Evolutionary conservation across 129 eudicot genomes (phyloP), one percentile per base, ranked within the genome.

Genomic region (Logfia minima): DNA sequence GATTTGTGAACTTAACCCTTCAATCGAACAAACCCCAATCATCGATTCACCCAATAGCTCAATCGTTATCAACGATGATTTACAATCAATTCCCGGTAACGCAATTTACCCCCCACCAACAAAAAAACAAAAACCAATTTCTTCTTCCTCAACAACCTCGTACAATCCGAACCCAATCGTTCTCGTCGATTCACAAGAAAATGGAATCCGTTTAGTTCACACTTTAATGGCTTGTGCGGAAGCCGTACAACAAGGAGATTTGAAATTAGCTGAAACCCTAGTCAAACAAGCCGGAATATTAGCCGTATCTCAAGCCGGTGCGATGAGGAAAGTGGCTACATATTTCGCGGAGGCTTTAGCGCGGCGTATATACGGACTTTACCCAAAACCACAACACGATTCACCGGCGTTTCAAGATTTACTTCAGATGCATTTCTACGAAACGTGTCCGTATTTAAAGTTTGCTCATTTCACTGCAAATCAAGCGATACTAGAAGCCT

Each of bases 381-480:
- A 66, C 32, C 94, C 92, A 3, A 71, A 81, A 18, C 64, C 76
- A 3, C 72, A 77, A 7, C 85, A 83, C 23, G 95, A 90, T 32
- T 81, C 89, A 8, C 75, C 80, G 55, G 87, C 87, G 39, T 85
- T 82, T 61, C 62, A 84, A 1, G 90, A 90, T 65, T 41, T 81
- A 24, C 82, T 93, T 1, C 89, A 86, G 23, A 80, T 80, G 85
- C 96, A 90, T 72, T 93, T 93, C 41, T 93, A 90, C 65, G 98
- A 93, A 70, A 81, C 92, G 0, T 85, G 95, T 37, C 98, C 97
- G 3, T 90, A 90, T 28, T 79, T 93, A 3, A 93, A 93, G 70
- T 93, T 93, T 75, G 98, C 98, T 7, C 98, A 93, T 74, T 93
- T 93, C 23, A 93, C 98, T 0, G 96, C 98, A 0, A 93, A 93